Conservation (phyloP, 495 filamentous ascomycete species). For the Rostrohypoxylon terebratum region DNA sequence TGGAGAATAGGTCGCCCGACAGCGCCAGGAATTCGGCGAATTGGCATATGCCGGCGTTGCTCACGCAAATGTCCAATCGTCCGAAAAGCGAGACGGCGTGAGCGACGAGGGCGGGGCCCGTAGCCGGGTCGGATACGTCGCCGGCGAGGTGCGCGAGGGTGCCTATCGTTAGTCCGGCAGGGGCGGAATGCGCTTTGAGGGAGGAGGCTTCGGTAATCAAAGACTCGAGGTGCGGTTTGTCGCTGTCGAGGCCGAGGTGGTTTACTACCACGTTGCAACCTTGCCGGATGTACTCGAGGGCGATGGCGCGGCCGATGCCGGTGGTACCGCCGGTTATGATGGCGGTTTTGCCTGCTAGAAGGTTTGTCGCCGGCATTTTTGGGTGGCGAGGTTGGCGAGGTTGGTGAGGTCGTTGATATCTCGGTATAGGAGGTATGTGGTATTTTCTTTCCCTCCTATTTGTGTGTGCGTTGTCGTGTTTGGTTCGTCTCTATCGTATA, state of each 20-base stretch:
- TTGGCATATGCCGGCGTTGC: conserved; percentile 87
- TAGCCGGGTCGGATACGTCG: conserved; percentile 74
- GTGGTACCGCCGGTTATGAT: conserved; percentile 82
- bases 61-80: conserved; percentile 82
- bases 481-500: background rate
- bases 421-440: background rate
- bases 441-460: background rate
- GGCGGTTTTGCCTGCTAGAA: conserved; percentile 75
- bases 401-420: too few relatives aligned
- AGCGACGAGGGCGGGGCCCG: conserved; percentile 67
- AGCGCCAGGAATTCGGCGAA: conserved; percentile 86
- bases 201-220: conserved; percentile 65
- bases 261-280: conserved; percentile 77
- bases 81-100: conserved; percentile 68
- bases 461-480: background rate
- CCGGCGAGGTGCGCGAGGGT: conserved; percentile 70
- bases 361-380: conserved; percentile 58
- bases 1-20: conserved; percentile 68
- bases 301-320: conserved; percentile 81
- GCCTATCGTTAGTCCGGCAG: conserved; percentile 50
- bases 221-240: conserved; percentile 64
- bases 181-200: conserved; percentile 40
- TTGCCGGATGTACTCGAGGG: conserved; percentile 75
- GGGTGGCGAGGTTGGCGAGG: background rate
- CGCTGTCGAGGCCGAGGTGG: conserved; percentile 70